Evolutionary conservation across 768 basidiomycete genomes (phyloP).

Genomic region (Termitomyces sp.): DNA sequence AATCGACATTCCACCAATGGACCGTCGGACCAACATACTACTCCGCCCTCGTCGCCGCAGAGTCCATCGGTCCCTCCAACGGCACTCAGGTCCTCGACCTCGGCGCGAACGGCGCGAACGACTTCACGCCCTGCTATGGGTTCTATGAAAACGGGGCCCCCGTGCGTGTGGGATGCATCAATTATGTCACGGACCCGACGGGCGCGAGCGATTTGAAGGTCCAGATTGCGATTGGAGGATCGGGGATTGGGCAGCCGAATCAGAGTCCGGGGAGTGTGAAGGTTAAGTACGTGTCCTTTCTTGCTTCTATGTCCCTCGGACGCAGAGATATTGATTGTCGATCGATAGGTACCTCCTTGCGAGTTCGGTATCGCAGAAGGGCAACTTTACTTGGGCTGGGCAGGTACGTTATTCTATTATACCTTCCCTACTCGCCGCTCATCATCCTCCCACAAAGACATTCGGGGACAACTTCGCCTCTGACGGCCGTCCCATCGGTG

Average conservation of each 20-base stretch:
- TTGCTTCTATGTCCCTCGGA: neutral
- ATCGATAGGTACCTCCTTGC: slow-evolving; percentile 33
- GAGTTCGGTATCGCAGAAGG: slow-evolving; percentile 45
- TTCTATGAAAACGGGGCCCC: slow-evolving; percentile 70
- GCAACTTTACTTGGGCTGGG: slow-evolving; percentile 59
- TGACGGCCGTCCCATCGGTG: slow-evolving; percentile 64
- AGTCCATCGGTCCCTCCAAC: slow-evolving; percentile 61
- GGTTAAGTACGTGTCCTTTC: slow-evolving; percentile 41
- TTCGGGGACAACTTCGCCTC: slow-evolving; percentile 57
- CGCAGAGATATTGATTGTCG: neutral
- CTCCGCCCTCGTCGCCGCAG: slow-evolving; percentile 63
- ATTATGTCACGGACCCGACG: slow-evolving; percentile 60
- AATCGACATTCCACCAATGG: slow-evolving; percentile 61
- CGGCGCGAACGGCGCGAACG: slow-evolving; percentile 32
- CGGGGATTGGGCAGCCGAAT: slow-evolving; percentile 3
- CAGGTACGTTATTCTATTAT: slow-evolving; percentile 32
- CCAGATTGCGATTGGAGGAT: slow-evolving; percentile 42
- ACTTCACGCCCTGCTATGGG: slow-evolving; percentile 63
- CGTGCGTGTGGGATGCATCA: slow-evolving; percentile 63
- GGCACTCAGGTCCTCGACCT: slow-evolving; percentile 66
- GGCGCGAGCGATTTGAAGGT: slow-evolving; percentile 53
- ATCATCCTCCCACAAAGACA: slow-evolving; percentile 34
- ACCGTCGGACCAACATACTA: slow-evolving; percentile 75
- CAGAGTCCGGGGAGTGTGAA: slow-evolving; percentile 39
- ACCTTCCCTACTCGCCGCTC: no score